Evolutionary conservation across 2,329 filamentous ascomycete species (phyloP).

Genomic region (Penicillium hordei): DNA sequence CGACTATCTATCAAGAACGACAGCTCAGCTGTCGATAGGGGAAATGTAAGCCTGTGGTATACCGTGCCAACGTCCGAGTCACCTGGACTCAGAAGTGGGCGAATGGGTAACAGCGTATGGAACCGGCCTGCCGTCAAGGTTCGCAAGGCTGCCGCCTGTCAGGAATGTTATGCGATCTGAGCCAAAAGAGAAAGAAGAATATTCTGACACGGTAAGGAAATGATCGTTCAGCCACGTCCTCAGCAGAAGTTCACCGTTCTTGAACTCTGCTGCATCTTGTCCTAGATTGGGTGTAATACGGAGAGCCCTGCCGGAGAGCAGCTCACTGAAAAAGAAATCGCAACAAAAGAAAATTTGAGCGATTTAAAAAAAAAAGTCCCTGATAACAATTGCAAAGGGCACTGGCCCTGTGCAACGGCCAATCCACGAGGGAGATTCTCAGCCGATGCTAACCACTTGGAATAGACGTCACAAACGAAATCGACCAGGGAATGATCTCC

Average conservation of each 20-base stretch:
- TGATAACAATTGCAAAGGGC: conserved; percentile 27
- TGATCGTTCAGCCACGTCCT: conserved; percentile 41
- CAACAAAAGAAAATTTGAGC: conserved; percentile 18
- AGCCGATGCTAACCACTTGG: conserved; percentile 19
- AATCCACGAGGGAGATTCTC: conserved; percentile 14
- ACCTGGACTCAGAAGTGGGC: conserved; percentile 41
- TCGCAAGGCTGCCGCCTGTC: conserved; percentile 24
- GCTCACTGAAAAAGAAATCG: conserved; percentile 30
- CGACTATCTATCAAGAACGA: conserved; percentile 31
- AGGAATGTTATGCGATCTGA: conserved; percentile 33
- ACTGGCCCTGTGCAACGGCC: conserved; percentile 24
- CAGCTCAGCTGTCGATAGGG: conserved; percentile 33
- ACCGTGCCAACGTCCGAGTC: conserved; percentile 39
- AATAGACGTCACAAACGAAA: conserved; percentile 23
- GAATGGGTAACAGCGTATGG: conserved; percentile 33
- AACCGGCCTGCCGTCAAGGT: conserved; percentile 32
- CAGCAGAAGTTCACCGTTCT: conserved; percentile 41
- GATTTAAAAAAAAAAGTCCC: conserved; percentile 15
- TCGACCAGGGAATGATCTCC: conserved; percentile 22
- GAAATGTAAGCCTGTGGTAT: conserved; percentile 29
- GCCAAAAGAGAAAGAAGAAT: conserved; percentile 31
- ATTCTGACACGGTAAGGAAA: conserved; percentile 31
- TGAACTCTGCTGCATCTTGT: conserved; percentile 49
- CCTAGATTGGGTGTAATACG: conserved; percentile 41
- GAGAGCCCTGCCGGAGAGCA: conserved; percentile 45